phyloP scores from a whole-genome alignment of 257 asterid species.

The Solanum pinnatisectum region DNA sequence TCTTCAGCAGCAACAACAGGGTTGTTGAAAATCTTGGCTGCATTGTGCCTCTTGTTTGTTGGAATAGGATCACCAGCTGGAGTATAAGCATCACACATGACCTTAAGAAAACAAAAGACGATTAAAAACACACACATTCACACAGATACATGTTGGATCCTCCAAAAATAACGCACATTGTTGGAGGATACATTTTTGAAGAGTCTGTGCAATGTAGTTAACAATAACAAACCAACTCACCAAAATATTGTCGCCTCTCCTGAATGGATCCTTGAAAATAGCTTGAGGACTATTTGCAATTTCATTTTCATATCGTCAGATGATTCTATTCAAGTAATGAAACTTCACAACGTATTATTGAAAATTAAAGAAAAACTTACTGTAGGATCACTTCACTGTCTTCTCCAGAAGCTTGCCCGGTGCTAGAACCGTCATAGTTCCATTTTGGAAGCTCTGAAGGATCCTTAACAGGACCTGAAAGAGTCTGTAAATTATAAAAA shows the following conservation, averaged over 20 bases:
- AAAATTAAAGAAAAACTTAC: constrained; percentile 27
- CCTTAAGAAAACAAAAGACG: constrained; percentile 27
- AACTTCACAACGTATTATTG: background rate
- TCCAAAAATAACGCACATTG: background rate
- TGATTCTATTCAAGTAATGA: background rate
- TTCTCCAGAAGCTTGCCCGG: constrained; percentile 98
- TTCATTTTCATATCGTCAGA: background rate
- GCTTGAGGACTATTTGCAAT: constrained; percentile 74
- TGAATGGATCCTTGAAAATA: constrained; percentile 95
- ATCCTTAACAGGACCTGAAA: constrained; percentile 68
- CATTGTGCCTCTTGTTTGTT: constrained; percentile 77
- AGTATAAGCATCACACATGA: constrained; percentile 88
- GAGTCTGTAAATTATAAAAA: constrained; percentile 39
- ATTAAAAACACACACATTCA: background rate
- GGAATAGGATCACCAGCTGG: constrained; percentile 97
- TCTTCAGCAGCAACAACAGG: constrained; percentile 62
- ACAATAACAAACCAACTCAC: constrained; percentile 27
- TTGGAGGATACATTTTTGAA: background rate
- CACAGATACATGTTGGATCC: background rate
- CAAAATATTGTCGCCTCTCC: constrained; percentile 92
- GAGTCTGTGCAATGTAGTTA: background rate
- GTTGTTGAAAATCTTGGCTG: constrained; percentile 79
- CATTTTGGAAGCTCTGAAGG: constrained; percentile 98
- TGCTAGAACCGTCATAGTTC: constrained; percentile 98
- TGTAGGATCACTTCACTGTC: constrained; percentile 96